These are phyloP conservation scores for Trametes coccinea DNA, from an alignment of 768 basidiomycete genomes.

Conservation along the genomic window DNA sequence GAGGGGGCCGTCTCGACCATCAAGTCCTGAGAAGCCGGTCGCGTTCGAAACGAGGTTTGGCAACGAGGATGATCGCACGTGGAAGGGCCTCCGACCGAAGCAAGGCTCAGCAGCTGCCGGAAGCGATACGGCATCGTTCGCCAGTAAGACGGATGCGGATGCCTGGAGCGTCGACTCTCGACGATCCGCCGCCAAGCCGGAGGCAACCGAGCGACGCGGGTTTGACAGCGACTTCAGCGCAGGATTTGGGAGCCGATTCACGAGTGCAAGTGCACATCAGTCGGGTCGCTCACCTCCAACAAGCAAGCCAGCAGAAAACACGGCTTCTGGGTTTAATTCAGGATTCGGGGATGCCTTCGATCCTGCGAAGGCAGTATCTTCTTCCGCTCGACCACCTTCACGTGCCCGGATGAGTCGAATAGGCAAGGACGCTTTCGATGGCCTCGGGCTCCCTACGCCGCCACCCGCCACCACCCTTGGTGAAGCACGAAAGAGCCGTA, in stretches of 20 bases:
- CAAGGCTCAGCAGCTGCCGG: conserved; percentile 29
- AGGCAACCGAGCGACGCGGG: conserved; percentile 11
- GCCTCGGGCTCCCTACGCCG: conserved; percentile 56
- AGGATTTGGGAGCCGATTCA: conserved; percentile 22
- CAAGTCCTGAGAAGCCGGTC: conserved; percentile 31
- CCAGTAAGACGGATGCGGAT: conserved; percentile 30
- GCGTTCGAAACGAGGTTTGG: conserved; percentile 30
- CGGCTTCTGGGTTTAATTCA: conserved; percentile 13
- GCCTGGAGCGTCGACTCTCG: conserved; percentile 28
- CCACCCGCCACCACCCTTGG: conserved; percentile 67
- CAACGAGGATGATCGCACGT: conserved; percentile 31
- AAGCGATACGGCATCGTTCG: conserved; percentile 15
- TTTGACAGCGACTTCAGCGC: conserved; percentile 31
- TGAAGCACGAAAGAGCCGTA: conserved; percentile 71
- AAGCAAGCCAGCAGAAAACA: background rate
- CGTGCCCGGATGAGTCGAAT: conserved; percentile 30
- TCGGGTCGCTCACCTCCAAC: conserved; percentile 2
- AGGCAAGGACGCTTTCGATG: conserved; percentile 77
- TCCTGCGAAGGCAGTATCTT: conserved; percentile 25
- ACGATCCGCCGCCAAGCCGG: conserved; percentile 15
- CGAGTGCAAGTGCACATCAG: conserved; percentile 2
- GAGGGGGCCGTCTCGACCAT: conserved; percentile 26
- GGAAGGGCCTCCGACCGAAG: conserved; percentile 30
- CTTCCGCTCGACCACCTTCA: conserved; percentile 28
- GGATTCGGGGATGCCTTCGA: conserved; percentile 68